These are phyloP conservation scores for Streptanthus diversifolius DNA, from an alignment of 345 rosid genomes.

Conservation along the genomic window DNA sequence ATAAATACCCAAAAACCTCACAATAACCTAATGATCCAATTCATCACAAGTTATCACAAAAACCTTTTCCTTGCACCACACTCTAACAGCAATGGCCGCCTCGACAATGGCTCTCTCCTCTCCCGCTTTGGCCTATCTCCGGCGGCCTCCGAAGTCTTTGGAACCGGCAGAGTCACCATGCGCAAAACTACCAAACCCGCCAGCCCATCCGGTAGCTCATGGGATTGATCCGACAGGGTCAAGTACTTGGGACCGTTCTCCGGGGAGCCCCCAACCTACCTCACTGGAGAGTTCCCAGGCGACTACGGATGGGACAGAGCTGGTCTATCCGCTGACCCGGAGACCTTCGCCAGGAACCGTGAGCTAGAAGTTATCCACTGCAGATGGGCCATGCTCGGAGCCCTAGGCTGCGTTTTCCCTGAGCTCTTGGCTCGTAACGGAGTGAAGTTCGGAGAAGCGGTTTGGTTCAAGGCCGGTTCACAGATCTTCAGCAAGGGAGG, in stretches of 20 bases:
- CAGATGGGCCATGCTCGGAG: constrained; percentile 85
- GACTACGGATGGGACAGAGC: constrained; percentile 50
- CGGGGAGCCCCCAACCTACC: constrained; percentile 69
- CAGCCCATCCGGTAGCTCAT: constrained; percentile 48
- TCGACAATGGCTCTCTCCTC: constrained; percentile 40
- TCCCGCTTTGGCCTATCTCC: constrained; percentile 28
- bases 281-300: constrained; percentile 72
- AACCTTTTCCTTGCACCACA: constrained; percentile 3
- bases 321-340: constrained; percentile 86
- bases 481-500: constrained; percentile 83
- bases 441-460: constrained; percentile 36
- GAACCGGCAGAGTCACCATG: constrained; percentile 35
- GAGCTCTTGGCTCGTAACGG: constrained; percentile 45
- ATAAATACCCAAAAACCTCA: constrained; percentile 7
- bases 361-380: constrained; percentile 83
- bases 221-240: constrained; percentile 72
- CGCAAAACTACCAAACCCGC: constrained; percentile 34
- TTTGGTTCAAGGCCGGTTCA: constrained; percentile 43
- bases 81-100: constrained; percentile 31
- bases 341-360: constrained; percentile 82
- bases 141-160: constrained; percentile 14
- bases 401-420: constrained; percentile 73
- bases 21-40: background rate
- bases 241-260: constrained; percentile 86
- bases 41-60: constrained; percentile 5